Conservation (phyloP, 352 stramenopile genomes). For the Phytophthora pini region DNA sequence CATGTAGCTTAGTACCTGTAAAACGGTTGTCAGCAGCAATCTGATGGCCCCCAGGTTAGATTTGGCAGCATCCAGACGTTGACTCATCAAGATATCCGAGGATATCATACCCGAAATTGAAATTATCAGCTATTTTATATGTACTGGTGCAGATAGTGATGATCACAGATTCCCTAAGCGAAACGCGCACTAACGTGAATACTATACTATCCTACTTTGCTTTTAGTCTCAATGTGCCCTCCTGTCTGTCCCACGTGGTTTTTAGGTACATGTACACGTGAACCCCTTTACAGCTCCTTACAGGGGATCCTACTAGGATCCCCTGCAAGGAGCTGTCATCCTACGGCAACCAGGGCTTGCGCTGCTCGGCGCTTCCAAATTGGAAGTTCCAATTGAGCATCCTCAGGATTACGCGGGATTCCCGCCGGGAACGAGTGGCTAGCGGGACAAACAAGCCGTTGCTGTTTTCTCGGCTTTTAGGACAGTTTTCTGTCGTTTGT, state of each 20-base stretch:
- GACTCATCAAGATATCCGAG: background rate
- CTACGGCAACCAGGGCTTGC: background rate
- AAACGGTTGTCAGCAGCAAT: no score
- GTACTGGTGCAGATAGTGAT: no score
- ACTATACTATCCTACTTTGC: no score
- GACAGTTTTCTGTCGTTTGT: conserved; percentile 1
- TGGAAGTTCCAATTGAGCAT: background rate
- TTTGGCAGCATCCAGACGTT: background rate
- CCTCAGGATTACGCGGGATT: background rate
- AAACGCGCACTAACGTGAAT: no score
- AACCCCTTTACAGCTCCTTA: background rate
- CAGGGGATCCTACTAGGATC: no score
- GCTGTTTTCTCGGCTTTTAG: background rate
- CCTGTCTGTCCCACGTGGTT: conserved; percentile 4
- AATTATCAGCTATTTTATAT: no score
- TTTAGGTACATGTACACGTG: background rate
- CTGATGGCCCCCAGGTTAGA: background rate
- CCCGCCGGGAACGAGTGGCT: background rate
- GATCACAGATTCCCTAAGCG: no score
- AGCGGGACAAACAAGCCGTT: background rate
- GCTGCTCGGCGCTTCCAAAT: background rate
- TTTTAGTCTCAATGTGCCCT: no score
- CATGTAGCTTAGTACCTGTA: no score
- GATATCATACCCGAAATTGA: background rate
- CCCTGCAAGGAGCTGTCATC: no score